A percentile compares a stretch with the other conserved stretches of the same genome.
phyloP scores from a whole-genome alignment of 2,329 filamentous ascomycete species.

The Monosporascus ibericus region DNA sequence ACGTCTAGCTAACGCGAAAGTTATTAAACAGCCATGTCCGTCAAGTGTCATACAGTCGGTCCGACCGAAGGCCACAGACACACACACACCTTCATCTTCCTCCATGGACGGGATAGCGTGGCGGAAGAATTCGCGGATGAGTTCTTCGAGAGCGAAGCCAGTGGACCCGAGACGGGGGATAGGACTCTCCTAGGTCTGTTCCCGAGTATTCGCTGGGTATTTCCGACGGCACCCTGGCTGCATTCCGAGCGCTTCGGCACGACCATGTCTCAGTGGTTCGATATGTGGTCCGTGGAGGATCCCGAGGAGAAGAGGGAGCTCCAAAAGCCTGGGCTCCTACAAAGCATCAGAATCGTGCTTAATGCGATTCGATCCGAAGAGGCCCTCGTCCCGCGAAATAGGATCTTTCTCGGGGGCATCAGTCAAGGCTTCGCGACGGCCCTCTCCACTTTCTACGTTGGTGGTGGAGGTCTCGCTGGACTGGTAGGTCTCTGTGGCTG shows the following conservation, averaged over 20 bases:
- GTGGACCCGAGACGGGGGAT: conserved; percentile 8
- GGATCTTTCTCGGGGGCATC: conserved; percentile 25
- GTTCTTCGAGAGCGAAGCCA: conserved; percentile 32
- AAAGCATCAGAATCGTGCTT: conserved; percentile 14
- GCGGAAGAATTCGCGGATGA: conserved; percentile 32
- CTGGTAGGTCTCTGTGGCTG: conserved; percentile 25
- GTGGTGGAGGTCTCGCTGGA: conserved; percentile 13
- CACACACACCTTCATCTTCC: conserved; percentile 39
- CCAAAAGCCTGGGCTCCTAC: conserved; percentile 16
- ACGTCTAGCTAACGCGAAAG: too few relatives aligned
- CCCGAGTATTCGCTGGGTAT: conserved; percentile 23
- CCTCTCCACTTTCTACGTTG: conserved; percentile 7
- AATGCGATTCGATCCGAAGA: conserved; percentile 17
- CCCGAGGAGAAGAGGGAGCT: conserved; percentile 26
- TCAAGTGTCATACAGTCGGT: too few relatives aligned
- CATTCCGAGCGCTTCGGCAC: conserved; percentile 15
- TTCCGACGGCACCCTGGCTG: conserved; percentile 15
- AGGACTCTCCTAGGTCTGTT: conserved; percentile 17
- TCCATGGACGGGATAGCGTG: conserved; percentile 38
- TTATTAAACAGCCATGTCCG: too few relatives aligned
- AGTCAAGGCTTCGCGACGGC: conserved; percentile 26
- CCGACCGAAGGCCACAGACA: conserved; percentile 17
- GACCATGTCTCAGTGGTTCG: conserved; percentile 25
- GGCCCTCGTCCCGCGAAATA: conserved; percentile 9
- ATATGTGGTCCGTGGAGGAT: conserved; percentile 47